Percentiles rank a stretch among this genome's conserved stretches.
Evolutionary conservation across 75 land plant genomes (phyloP).

Genomic region (Larix kaempferi): DNA sequence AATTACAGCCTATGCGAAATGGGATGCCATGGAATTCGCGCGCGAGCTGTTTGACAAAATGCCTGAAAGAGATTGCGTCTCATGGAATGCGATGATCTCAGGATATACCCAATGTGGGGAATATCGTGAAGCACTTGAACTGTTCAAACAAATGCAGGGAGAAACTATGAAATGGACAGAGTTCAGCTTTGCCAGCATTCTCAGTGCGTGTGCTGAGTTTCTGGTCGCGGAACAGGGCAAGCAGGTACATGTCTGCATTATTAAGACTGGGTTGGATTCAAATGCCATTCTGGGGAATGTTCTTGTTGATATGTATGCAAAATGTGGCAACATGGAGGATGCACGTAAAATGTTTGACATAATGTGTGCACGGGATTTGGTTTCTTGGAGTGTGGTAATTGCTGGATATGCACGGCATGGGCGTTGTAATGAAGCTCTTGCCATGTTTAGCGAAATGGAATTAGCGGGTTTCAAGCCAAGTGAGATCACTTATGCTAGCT

Average conservation of each 20-base stretch:
- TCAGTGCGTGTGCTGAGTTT: conserved; percentile 52
- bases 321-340: conserved; percentile 31
- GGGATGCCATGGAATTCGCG: conserved; percentile 36
- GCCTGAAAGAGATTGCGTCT: conserved; percentile 47
- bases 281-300: conserved; percentile 46
- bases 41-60: conserved; percentile 48
- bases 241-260: conserved; percentile 40
- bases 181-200: conserved; percentile 38
- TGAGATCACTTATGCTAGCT: conserved; percentile 13
- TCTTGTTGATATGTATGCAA: conserved; percentile 71
- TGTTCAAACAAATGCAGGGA: conserved; percentile 33
- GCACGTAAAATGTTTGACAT: conserved; percentile 43
- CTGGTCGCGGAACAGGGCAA: conserved; percentile 20
- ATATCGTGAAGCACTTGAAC: conserved; percentile 37
- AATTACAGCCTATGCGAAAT: conserved; percentile 29
- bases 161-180: conserved; percentile 35
- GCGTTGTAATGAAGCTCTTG: conserved; percentile 12
- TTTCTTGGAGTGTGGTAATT: conserved; percentile 27
- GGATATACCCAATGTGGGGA: conserved; percentile 27
- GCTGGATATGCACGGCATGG: conserved; percentile 27
- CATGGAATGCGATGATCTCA: conserved; percentile 65
- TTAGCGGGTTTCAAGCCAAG: conserved; percentile 15
- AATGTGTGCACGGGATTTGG: conserved; percentile 20
- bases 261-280: conserved; percentile 28
- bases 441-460: conserved; percentile 13